A percentile compares a stretch with the other conserved stretches of the same genome.
These are phyloP conservation scores for Magnolia changhungtana DNA, from an alignment of 164 flowering plant species.

Conservation along the genomic window DNA sequence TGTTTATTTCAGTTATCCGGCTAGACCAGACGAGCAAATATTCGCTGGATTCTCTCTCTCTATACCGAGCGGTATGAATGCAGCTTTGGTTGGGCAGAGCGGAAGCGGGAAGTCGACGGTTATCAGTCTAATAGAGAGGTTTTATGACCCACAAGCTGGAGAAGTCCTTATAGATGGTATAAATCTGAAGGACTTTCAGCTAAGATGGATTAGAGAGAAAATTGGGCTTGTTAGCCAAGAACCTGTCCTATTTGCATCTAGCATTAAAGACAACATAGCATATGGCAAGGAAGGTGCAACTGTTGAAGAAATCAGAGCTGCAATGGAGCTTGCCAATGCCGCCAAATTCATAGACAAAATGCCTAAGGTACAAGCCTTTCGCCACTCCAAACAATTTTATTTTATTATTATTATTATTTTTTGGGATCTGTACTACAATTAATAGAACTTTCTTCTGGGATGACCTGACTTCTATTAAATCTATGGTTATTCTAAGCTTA, in stretches of 20 bases:
- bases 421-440: background rate
- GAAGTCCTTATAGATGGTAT: constrained; percentile 53
- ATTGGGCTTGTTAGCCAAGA: constrained; percentile 63
- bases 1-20: constrained; percentile 46
- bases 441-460: background rate
- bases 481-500: background rate
- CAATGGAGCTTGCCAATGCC: constrained; percentile 50
- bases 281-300: constrained; percentile 52
- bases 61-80: constrained; percentile 48
- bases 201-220: constrained; percentile 49
- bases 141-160: constrained; percentile 55
- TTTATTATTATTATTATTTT: too few relatives aligned
- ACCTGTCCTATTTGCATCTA: constrained; percentile 44
- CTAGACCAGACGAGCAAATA: constrained; percentile 47
- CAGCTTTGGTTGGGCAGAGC: constrained; percentile 59
- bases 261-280: constrained; percentile 47
- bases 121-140: constrained; percentile 50
- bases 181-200: constrained; percentile 41
- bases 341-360: constrained; percentile 41
- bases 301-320: constrained; percentile 41
- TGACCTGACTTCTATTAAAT: background rate
- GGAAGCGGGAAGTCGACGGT: constrained; percentile 66
- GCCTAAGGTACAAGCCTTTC: constrained; percentile 30
- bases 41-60: constrained; percentile 40
- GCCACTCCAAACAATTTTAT: background rate